Evolutionary conservation across 73 alveolate genomes (phyloP), one percentile per base, ranked within the genome.

Genomic region (Uronychia setigera): DNA sequence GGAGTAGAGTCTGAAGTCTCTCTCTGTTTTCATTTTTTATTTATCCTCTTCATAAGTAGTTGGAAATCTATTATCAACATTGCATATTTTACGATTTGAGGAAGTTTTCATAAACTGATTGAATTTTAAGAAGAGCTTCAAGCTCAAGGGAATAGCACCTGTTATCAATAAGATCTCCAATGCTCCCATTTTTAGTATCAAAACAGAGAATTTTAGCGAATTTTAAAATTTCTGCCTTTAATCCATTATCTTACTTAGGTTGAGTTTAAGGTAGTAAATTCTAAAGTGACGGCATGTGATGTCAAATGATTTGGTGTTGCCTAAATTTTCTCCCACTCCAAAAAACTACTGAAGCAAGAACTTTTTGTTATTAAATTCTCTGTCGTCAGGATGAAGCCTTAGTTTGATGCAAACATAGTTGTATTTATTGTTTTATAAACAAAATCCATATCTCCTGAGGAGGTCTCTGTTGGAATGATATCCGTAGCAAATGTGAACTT

Each of bases 391-490:
- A 30, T 87, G 87, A 1, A 87, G 35, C 58, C 87, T 59, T 27
- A 87, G 60, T 57, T 81, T 96, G 89, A 93, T 74, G 88, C 78
- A 90, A 31, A 93, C 88, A 76, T 93, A 82, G 83, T 91, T 91
- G 87, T 91, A 91, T 74, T 91, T 91, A 60, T 91, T 91, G 60
- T 91, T 33, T 25, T 85, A 79, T 29, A 91, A 35, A 30, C 93
- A 88, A 60, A 91, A 86, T 0, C 96, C 96, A 78, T 91, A 91
- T 82, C 96, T 35, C 85, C 74, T 81, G 30, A 91, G 78, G 77
- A 58, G 1, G 58, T 91, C 91, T 33, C 96, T 81, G 77, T 91
- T 91, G 25, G 96, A 91, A 81, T 85, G 85, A 26, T 92, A 57
- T 1, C 96, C 96, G 83, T 91, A 91, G 82, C 90, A 86, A 29